phyloP scores from a whole-genome alignment of 257 asterid species.

The Forsythia suspensa region DNA sequence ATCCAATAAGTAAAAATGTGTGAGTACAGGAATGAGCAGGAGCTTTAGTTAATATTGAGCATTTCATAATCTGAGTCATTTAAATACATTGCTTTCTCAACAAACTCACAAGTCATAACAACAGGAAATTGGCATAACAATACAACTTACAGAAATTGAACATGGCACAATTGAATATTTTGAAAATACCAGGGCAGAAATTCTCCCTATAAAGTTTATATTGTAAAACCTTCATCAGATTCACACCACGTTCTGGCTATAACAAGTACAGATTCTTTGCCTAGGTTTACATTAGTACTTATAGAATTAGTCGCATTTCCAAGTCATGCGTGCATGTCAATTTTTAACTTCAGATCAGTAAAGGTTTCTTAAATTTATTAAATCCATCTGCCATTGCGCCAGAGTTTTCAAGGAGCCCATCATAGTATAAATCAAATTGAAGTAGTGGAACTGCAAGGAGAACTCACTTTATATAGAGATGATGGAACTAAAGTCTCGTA shows the following conservation, averaged over 20 bases:
- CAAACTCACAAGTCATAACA: not conserved
- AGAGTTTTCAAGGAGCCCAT: not conserved
- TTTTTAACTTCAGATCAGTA: not conserved
- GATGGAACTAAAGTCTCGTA: slow-evolving; percentile 60
- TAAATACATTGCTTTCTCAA: not conserved
- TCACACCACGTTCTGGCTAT: not conserved
- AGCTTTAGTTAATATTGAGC: not conserved
- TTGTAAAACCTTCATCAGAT: not conserved
- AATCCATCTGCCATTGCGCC: not conserved
- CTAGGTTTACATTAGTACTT: not conserved
- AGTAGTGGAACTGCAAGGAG: not conserved
- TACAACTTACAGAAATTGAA: not conserved
- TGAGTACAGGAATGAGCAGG: not conserved
- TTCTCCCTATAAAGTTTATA: not conserved
- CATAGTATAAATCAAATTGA: not conserved
- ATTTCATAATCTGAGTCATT: not conserved
- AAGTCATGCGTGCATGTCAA: not conserved
- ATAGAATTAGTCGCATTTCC: not conserved
- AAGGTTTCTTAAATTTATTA: not conserved
- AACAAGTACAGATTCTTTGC: not conserved
- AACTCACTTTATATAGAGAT: slow-evolving; percentile 47
- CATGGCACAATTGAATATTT: not conserved
- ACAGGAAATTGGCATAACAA: not conserved
- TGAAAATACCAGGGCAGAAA: not conserved
- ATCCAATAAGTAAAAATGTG: not conserved